Conservation (phyloP, 1,139 yeast genomes). For the Wickerhamomyces sp. region DNA sequence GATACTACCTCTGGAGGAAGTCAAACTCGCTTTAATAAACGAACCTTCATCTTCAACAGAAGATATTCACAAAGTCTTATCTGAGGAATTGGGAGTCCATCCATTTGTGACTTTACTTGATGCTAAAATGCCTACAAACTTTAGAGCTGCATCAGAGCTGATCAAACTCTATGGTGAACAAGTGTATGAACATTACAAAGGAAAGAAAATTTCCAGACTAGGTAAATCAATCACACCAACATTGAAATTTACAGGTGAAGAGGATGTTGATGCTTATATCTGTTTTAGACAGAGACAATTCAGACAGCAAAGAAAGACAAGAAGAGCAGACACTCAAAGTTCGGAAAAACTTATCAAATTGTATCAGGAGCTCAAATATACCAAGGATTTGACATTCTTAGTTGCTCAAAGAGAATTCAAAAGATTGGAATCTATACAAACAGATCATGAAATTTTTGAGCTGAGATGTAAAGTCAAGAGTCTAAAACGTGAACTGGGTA, state of each 20-base stretch:
- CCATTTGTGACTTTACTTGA: slow-evolving; percentile 44
- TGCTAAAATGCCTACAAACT: slow-evolving; percentile 29
- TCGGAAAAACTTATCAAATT: slow-evolving; percentile 77
- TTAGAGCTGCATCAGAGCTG: slow-evolving; percentile 47
- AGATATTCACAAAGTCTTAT: slow-evolving; percentile 28
- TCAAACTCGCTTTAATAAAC: slow-evolving; percentile 42
- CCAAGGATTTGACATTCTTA: slow-evolving; percentile 62
- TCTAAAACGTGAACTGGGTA: slow-evolving; percentile 68
- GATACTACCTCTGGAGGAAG: slow-evolving; percentile 65
- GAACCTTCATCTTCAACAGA: slow-evolving; percentile 28
- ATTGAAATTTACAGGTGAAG: slow-evolving; percentile 78
- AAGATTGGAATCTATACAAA: slow-evolving; percentile 50
- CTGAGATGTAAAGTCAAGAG: slow-evolving; percentile 67
- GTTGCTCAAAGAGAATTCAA: slow-evolving; percentile 73
- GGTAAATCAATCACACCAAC: slow-evolving; percentile 74
- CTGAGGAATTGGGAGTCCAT: slow-evolving; percentile 29
- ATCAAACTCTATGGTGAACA: slow-evolving; percentile 60
- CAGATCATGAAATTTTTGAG: slow-evolving; percentile 62
- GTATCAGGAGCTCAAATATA: slow-evolving; percentile 72
- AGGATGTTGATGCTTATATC: slow-evolving; percentile 91
- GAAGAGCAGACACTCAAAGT: slow-evolving; percentile 89
- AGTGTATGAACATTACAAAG: slow-evolving; percentile 80
- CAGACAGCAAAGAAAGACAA: slow-evolving; percentile 92
- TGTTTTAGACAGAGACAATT: slow-evolving; percentile 95
- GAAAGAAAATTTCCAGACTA: slow-evolving; percentile 60